Evolutionary conservation across 371 early-diverging fungal genomes (phyloP), one percentile per base, ranked within the genome.

Genomic region (Mortierella sp.): DNA sequence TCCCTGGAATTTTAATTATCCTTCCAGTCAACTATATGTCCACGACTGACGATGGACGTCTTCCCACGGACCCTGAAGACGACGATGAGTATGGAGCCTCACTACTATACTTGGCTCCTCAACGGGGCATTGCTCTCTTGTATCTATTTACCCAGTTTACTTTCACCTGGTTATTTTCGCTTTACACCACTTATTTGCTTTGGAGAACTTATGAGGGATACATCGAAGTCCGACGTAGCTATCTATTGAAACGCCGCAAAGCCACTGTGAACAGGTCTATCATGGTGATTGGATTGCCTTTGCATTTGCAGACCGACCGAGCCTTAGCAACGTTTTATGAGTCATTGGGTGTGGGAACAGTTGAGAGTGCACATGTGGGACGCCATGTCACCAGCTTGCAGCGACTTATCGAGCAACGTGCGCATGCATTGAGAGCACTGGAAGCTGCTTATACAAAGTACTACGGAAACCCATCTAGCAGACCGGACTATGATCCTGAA

Each of bases 111-210:
- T 18, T 52, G 28, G 47, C 20, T 3, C 66, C 69, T n/a, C 66
- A 59, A 28, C 67, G 55, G 30, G 67, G 62, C 14, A 59, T 70
- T 1, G 66, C 73, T 4, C 66, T 73, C 26, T 28, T 81, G 0
- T 88, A 87, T 54, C 69, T 92, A 0, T 85, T 89, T 75, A 88
- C 90, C 5, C 90, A 89, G 57, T 79, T 90, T 18, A 85, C 90
- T 37, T 91, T 92, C 64, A 90, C 91, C 52, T 92, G 90, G 84
- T 63, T 90, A 37, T 91, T 92, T 66, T 90, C 90, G 16, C 86
- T 91, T 60, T 85, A 88, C 10, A 88, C 91, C 8, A 88, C 88
- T 60, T 91, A 90, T 58, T 86, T 87, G 37, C 85, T 89, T 8
- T 90, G 90, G 80, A 73, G 85, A 45, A 92, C 90, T 37, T 92